Percentiles rank a stretch among this genome's conserved stretches.
Conservation (phyloP, 2,329 filamentous ascomycete genomes). For the Nemania bipapillata region DNA sequence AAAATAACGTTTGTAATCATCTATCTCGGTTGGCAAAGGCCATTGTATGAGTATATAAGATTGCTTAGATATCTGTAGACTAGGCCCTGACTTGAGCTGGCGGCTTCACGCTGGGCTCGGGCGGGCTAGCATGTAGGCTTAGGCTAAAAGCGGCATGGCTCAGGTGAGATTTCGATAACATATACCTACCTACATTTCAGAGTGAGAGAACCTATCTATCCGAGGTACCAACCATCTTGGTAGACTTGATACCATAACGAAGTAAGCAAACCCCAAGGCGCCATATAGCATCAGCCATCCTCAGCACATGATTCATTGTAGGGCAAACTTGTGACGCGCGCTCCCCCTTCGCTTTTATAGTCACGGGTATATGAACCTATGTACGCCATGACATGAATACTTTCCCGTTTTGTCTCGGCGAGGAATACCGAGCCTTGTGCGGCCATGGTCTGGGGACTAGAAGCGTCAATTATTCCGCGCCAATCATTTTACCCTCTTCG, state of each 20-base stretch:
- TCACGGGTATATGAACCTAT: slow-evolving; percentile 12
- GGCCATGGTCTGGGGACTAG: slow-evolving; percentile 30
- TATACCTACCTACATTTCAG: too few species aligned
- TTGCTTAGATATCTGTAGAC: too few species aligned
- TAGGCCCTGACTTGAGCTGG: too few species aligned
- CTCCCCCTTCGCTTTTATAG: not conserved
- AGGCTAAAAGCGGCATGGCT: too few species aligned
- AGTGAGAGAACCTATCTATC: too few species aligned
- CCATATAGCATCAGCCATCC: not conserved
- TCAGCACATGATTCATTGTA: slow-evolving; percentile 18
- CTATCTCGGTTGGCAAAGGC: too few species aligned
- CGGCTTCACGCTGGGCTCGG: too few species aligned
- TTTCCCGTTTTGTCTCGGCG: slow-evolving; percentile 40
- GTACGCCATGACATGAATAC: slow-evolving; percentile 10
- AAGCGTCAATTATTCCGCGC: slow-evolving; percentile 34
- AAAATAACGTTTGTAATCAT: too few species aligned
- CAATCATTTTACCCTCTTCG: slow-evolving; percentile 34
- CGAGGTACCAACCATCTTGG: slow-evolving; percentile 6
- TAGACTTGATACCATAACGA: not conserved
- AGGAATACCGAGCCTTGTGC: slow-evolving; percentile 35
- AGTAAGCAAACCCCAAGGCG: slow-evolving; percentile 14
- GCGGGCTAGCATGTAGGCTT: too few species aligned
- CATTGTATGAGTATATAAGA: too few species aligned
- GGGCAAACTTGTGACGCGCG: not conserved
- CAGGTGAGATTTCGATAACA: too few species aligned